A percentile compares a stretch with the other conserved stretches of the same genome.
Conservation (phyloP, 805 yeast genomes). For the Naumovozyma castellii region DNA sequence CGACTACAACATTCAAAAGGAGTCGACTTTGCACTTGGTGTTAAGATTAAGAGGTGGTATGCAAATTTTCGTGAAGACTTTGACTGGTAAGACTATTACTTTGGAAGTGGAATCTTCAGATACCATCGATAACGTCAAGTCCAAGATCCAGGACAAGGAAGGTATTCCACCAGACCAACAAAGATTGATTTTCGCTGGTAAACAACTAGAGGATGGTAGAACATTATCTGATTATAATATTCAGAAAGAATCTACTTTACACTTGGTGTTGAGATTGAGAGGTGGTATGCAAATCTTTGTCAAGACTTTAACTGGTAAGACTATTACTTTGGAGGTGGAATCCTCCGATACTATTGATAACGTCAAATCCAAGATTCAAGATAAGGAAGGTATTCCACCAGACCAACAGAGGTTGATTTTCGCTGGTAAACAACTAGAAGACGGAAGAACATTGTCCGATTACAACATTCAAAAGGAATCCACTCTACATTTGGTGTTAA, state of each 20-base stretch:
- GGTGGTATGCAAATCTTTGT: slow-evolving; percentile 48
- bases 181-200: slow-evolving; percentile 62
- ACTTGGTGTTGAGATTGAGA: slow-evolving; percentile 64
- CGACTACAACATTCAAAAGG: slow-evolving; percentile 93
- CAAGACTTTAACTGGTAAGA: slow-evolving; percentile 29
- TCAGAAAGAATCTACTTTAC: slow-evolving; percentile 62
- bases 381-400: slow-evolving; percentile 62
- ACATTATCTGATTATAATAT: slow-evolving; percentile 64
- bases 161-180: slow-evolving; percentile 70
- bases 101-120: slow-evolving; percentile 91
- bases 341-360: slow-evolving; percentile 91
- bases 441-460: slow-evolving; percentile 59
- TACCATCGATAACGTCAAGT: slow-evolving; percentile 87
- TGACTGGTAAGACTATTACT: slow-evolving; percentile 96
- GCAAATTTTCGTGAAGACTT: slow-evolving; percentile 94
- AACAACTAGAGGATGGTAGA: slow-evolving; percentile 64
- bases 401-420: slow-evolving; percentile 60
- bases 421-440: slow-evolving; percentile 57
- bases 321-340: slow-evolving; percentile 89
- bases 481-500: slow-evolving; percentile 55
- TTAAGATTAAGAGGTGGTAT: slow-evolving; percentile 80
- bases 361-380: slow-evolving; percentile 70
- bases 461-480: slow-evolving; percentile 65
- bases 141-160: slow-evolving; percentile 63
- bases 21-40: slow-evolving; percentile 77